Conservation (phyloP, 2,329 filamentous ascomycete species). For the Paecilomyces fulvus region DNA sequence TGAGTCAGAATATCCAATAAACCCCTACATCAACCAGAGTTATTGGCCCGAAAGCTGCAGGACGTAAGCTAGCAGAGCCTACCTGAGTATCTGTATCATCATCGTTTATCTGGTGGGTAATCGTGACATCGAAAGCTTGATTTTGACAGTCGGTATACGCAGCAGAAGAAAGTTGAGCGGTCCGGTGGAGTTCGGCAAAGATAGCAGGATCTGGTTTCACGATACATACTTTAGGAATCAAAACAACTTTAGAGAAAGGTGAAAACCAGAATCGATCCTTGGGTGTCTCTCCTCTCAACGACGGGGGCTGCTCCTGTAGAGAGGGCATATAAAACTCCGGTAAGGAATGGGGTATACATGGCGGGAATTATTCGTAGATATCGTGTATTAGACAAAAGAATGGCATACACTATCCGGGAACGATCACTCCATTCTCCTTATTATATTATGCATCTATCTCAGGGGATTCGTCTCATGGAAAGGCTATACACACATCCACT, state of each 20-base stretch:
- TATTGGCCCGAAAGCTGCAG: not conserved
- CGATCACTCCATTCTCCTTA: not conserved
- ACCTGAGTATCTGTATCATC: conserved; percentile 17
- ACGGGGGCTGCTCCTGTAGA: not conserved
- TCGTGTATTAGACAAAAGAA: not conserved
- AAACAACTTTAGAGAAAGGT: not conserved
- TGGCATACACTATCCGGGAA: not conserved
- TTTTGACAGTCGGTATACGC: conserved; percentile 19
- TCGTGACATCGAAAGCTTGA: conserved; percentile 21
- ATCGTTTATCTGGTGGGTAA: conserved; percentile 19
- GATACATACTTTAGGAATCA: not conserved
- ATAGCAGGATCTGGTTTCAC: conserved; percentile 9
- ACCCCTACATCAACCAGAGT: conserved; percentile 12
- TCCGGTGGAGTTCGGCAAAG: conserved; percentile 14
- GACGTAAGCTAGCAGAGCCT: not conserved
- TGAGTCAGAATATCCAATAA: conserved; percentile 17
- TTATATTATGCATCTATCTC: not conserved
- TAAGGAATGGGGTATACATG: not conserved
- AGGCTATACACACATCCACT: not conserved
- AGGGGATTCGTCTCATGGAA: not conserved
- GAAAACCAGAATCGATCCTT: not conserved
- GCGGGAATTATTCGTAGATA: not conserved
- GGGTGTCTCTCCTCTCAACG: not conserved
- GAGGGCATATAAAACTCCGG: not conserved
- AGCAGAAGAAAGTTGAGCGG: conserved; percentile 22